Base-by-base conservation (phyloP, 108 stramenopile genomes). In the Nitzschia sp. region DNA sequence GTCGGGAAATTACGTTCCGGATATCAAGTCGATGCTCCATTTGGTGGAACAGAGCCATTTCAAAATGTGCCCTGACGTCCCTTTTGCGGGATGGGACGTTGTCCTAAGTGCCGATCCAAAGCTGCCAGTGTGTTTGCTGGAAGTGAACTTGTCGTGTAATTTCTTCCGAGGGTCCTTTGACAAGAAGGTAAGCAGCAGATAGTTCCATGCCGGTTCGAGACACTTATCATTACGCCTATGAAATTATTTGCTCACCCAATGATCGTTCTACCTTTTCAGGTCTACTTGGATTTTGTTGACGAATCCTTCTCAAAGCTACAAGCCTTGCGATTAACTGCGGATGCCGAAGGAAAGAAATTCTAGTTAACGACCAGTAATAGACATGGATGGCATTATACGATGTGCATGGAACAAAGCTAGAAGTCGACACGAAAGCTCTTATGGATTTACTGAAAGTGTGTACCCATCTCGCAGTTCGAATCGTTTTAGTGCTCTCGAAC, bases 161-260 rank as follows among this genome's bases (percentile, higher is more conserved):
- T 94, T 94, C 58, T 94, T 94, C 77, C 78, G 89, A 42, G 93
- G 93, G 24, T 85, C 79, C 8, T 94, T 94, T 73, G 93, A 94
- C 49, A 66, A 66, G 28, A 74, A 74, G 65, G 73, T 70, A 35
- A 46, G 66, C 2, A 33, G 5, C 6, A 38, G 13, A 42, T 42
- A 42, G 13, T 42, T 42, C 38, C 38, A 6, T 42, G 6, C 38
- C 13, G 38, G 38, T 42, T 6, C 38, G 13, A 42, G 13, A 9
- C 13, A 13, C 9, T 42, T 42, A 9, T 32, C 72, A 51, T 30
- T 18, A 23, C 26, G 23, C 55, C 26, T 21, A 35, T 15, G 1
- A 55, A 64, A n/a, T 3, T 31, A 49, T 60, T 36, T 5, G 6
- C 38, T 9, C 38, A 42, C 6, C 6, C 6, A 42, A 42, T 42